Conservation (phyloP, 78 protist species). For the Cavenderia fasciculata region DNA sequence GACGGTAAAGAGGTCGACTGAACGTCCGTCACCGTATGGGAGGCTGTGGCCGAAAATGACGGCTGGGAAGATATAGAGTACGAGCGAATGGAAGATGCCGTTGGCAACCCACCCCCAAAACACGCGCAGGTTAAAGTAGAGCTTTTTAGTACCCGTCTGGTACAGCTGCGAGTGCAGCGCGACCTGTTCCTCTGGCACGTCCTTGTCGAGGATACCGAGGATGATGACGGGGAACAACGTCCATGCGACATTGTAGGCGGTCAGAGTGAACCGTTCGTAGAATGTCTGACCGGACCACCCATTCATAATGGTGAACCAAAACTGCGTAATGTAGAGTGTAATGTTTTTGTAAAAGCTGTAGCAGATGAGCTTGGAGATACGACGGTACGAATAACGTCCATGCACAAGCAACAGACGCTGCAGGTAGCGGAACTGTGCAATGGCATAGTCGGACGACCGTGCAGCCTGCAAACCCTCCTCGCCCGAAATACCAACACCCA, state of each 20-base stretch:
- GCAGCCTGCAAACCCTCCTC: slow-evolving; percentile 95
- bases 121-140: slow-evolving; percentile 57
- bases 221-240: slow-evolving; percentile 81
- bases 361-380: slow-evolving; percentile 78
- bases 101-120: slow-evolving; percentile 75
- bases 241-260: slow-evolving; percentile 80
- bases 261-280: slow-evolving; percentile 44
- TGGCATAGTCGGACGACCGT: slow-evolving; percentile 93
- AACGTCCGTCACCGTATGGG: slow-evolving; percentile 2
- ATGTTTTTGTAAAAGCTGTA: slow-evolving; percentile 94
- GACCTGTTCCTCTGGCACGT: slow-evolving; percentile 23
- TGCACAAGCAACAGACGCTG: slow-evolving; percentile 80
- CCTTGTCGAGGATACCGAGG: slow-evolving; percentile 77
- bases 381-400: slow-evolving; percentile 88
- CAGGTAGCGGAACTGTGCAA: slow-evolving; percentile 88
- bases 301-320: slow-evolving; percentile 52
- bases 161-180: slow-evolving; percentile 69
- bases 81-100: slow-evolving; percentile 63
- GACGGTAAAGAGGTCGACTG: slow-evolving; percentile 23
- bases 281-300: slow-evolving; percentile 65
- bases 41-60: not conserved
- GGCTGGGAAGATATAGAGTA: slow-evolving; percentile 19
- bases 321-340: slow-evolving; percentile 77
- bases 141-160: slow-evolving; percentile 43
- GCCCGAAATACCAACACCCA: slow-evolving; percentile 94